These are phyloP conservation scores for Asparagopsis taxiformis DNA, from an alignment of 31 red algal species.

Conservation along the genomic window DNA sequence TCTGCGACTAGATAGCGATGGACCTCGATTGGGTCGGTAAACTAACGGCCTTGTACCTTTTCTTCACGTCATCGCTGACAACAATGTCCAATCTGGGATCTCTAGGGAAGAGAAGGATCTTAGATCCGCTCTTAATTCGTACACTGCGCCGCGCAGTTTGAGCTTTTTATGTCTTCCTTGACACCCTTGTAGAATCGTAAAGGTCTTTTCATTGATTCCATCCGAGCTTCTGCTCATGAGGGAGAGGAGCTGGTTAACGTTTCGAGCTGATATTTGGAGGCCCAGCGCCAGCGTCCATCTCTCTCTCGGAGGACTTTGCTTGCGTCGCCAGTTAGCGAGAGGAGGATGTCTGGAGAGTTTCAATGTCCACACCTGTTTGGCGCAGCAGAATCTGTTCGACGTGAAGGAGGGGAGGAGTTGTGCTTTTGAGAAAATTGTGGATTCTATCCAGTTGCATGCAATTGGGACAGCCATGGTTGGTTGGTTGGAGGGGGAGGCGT, in stretches of 20 bases:
- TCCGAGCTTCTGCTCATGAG: slow-evolving; percentile 46
- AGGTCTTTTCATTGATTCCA: slow-evolving; percentile 77
- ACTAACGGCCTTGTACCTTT: slow-evolving; percentile 48
- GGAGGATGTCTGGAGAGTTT: slow-evolving; percentile 27
- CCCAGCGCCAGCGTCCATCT: slow-evolving; percentile 81
- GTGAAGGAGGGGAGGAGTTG: slow-evolving; percentile 29
- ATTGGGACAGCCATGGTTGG: too few species aligned
- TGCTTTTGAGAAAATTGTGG: slow-evolving; percentile 35
- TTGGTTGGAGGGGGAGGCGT: too few species aligned
- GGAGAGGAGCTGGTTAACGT: slow-evolving; percentile 65
- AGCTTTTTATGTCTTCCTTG: slow-evolving; percentile 66
- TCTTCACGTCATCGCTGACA: slow-evolving; percentile 57
- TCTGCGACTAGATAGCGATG: slow-evolving; percentile 65
- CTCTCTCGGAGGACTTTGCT: slow-evolving; percentile 69
- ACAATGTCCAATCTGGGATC: slow-evolving; percentile 35
- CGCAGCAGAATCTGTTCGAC: slow-evolving; percentile 27
- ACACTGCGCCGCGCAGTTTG: slow-evolving; percentile 46
- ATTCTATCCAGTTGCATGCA: slow-evolving; percentile 47
- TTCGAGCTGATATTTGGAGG: slow-evolving; percentile 73
- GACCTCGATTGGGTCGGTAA: slow-evolving; percentile 79
- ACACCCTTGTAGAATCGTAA: slow-evolving; percentile 83
- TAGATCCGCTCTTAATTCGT: slow-evolving; percentile 53
- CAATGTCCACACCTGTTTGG: slow-evolving; percentile 50
- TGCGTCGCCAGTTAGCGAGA: slow-evolving; percentile 44
- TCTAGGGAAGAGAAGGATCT: slow-evolving; percentile 27